Evolutionary conservation across 1,284 basidiomycete genomes (phyloP).

Genomic region (Ganoderma leucocontextum): DNA sequence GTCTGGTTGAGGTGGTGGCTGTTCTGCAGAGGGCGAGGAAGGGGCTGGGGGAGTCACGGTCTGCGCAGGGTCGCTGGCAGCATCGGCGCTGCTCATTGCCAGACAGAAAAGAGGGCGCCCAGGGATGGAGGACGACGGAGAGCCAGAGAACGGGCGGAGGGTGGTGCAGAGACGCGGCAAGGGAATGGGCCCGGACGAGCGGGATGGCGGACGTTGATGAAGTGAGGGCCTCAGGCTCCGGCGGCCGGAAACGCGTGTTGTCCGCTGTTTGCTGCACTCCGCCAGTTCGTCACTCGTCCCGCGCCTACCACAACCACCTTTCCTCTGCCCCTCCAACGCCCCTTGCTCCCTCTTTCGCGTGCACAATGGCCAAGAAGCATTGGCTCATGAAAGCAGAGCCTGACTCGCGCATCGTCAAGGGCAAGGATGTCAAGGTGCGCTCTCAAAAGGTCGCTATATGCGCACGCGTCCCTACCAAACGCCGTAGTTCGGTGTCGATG

Average conservation of each 20-base stretch:
- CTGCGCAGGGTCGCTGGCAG: conserved; percentile 37
- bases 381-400: conserved; percentile 96
- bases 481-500: conserved; percentile 88
- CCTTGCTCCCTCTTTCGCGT: conserved; percentile 15
- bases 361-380: conserved; percentile 42
- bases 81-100: conserved; percentile 45
- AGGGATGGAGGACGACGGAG: conserved; percentile 1
- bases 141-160: conserved; percentile 15
- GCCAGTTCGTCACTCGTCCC: conserved; percentile 33
- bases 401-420: conserved; percentile 86
- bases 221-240: conserved; percentile 16
- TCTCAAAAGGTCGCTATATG: conserved; percentile 17
- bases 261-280: conserved; percentile 41
- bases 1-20: conserved; percentile 36
- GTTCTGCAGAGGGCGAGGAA: conserved; percentile 27
- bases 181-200: conserved; percentile 23
- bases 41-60: conserved; percentile 21
- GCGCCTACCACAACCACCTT: conserved; percentile 25
- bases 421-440: conserved; percentile 86
- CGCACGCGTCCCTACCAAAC: conserved; percentile 23
- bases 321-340: conserved; percentile 14
- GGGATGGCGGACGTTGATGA: conserved; percentile 39
- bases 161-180: conserved; percentile 16
- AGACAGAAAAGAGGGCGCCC: conserved; percentile 30
- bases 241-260: conserved; percentile 38